Evolutionary conservation across 768 basidiomycete genomes (phyloP).

Genomic region (Tylopilus rubrobrunneus): DNA sequence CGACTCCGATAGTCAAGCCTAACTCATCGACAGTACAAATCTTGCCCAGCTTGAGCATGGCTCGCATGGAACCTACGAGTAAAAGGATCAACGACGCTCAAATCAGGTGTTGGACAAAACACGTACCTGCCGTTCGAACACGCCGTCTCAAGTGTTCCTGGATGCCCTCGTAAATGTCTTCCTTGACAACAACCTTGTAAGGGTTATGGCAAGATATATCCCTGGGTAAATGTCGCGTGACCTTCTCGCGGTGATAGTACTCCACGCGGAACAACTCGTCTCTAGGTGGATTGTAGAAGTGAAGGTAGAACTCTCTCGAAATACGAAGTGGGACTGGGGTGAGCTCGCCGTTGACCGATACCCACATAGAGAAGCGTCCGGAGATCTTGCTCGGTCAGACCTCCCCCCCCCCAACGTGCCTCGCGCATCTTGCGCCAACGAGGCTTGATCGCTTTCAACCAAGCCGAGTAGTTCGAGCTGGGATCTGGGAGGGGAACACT

Average conservation of each 20-base stretch:
- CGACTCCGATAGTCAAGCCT: conserved; percentile 70
- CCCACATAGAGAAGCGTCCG: conserved; percentile 87
- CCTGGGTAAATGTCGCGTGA: conserved; percentile 75
- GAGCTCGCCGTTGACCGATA: conserved; percentile 75
- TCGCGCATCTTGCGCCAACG: conserved; percentile 68
- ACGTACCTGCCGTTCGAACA: conserved; percentile 87
- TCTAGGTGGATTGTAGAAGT: conserved; percentile 69
- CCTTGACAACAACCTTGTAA: conserved; percentile 78
- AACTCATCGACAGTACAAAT: conserved; percentile 66
- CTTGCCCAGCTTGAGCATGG: conserved; percentile 78
- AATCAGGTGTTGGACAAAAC: neutral
- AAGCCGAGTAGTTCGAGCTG: conserved; percentile 61
- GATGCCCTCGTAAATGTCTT: conserved; percentile 77
- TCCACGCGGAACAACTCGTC: conserved; percentile 65
- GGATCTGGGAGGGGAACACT: conserved; percentile 58
- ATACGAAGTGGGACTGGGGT: conserved; percentile 78
- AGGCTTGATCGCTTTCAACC: conserved; percentile 72
- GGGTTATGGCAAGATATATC: conserved; percentile 73
- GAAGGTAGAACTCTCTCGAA: conserved; percentile 90
- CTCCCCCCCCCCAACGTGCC: conserved; percentile 46
- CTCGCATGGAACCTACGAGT: conserved; percentile 75
- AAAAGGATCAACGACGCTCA: neutral
- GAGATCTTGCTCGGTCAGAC: conserved; percentile 71
- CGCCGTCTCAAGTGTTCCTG: conserved; percentile 93
- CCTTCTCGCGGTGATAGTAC: conserved; percentile 67